Evolutionary conservation across 371 early-diverging fungal species (phyloP), one percentile per base, ranked within the genome.

Genomic region (Rhizopus microsporus): DNA sequence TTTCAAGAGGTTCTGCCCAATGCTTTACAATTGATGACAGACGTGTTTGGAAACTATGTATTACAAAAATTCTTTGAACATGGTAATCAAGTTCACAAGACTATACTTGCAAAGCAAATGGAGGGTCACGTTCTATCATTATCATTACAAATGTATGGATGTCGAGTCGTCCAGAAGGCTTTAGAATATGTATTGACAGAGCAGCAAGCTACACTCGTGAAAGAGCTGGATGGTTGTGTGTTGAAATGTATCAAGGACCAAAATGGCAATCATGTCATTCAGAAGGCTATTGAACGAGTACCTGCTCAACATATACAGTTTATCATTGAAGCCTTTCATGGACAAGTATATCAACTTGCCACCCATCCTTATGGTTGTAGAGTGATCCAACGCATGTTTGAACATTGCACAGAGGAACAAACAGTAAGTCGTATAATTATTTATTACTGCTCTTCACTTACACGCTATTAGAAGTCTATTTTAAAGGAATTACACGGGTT

Each of bases 31-130:
- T 81, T 99, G 42, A 97, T 95, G 93, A 94, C 95, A 0, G 99
- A 99, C 72, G 97, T 99, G 0, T 99, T 99, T 88, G 99, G 99
- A 43, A 99, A 99, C 83, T 99, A 99, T 71, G 99, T 99, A 39
- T 93, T 99, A 56, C 99, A 99, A 78, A 99, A 99, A 82, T 93
- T 99, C 63, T 97, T 99, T 82, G 97, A 97, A 73, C 92, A 94
- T 64, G 96, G 96, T n/a, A 91, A 84, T 61, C 89, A 85, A 67
- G 79, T 83, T 55, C 97, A 97, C 61, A 93, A 93, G 80, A 80
- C 89, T 29, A 75, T 88, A 13, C 78, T 97, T 56, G 93, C 94
- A 3, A 81, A 84, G 59, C 88, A 92, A 65, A 97, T 99, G 94
- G 91, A 95, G 68, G 92, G 91, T 13, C 93, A 94, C 67, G 91